Base-by-base conservation (phyloP, 495 filamentous ascomycete species). In the Aspergillus indologenus region DNA sequence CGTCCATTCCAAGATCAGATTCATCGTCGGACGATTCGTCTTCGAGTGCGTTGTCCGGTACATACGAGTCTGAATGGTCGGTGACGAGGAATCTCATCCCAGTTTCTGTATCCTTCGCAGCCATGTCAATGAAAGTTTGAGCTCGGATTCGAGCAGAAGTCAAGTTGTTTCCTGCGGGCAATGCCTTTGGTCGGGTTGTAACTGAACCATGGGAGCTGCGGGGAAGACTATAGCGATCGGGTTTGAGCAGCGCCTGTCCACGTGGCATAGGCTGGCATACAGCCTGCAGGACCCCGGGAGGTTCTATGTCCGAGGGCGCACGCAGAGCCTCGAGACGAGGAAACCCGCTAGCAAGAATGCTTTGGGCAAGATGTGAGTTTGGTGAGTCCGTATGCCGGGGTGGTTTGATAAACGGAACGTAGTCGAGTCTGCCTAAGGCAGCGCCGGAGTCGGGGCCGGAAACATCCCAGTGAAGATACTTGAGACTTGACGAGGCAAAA, bases 391-490 rank as follows among this genome's bases (percentile, higher is more conserved):
- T 57, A 15, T 68, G 65, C 59, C 68, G 72, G 0, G 67, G 67
- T 7, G 69, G 62, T 31, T 72, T 73, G 15, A 72, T 65, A 56
- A 78, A 78, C 4, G 75, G 75, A 19, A 67, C 62, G 19, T 65
- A 71, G 49, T 77, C 75, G 21, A 79, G 67, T 50, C 70, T 70
- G 54, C 71, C 72, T 21, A 78, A 71, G 14, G 75, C 71, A 5
- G 72, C 71, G 49, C 64, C 69, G 20, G 75, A 68, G 23, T 78
- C 70, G 15, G 77, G 77, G 48, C 74, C 73, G 1, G 87, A 82
- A 23, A 92, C 82, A 64, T 96, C 90, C 92, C 92, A 94, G 72
- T 94, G 90, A 15, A 94, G 74, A 53, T 83, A 84, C 57, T 83
- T 74, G 0, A 96, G 79, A 19, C 79, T 83, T 1, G 72, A 68